Conservation (phyloP, 2,329 filamentous ascomycete genomes). For the Alternaria dauci region DNA sequence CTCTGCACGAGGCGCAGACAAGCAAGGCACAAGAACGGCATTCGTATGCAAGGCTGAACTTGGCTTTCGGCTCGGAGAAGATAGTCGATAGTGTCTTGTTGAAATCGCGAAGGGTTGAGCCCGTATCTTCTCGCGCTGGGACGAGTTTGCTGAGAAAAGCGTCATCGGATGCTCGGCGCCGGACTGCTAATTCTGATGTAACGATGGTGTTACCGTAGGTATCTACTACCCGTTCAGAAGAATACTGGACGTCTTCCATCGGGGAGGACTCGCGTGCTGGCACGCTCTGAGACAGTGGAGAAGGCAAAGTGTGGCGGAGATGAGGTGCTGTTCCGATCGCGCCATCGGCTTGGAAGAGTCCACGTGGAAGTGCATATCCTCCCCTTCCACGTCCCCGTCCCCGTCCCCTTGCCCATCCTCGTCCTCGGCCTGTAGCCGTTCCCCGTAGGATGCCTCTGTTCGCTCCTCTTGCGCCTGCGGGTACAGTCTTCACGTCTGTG, state of each 20-base stretch:
- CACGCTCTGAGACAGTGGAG: conserved; percentile 15
- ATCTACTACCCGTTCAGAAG: conserved; percentile 20
- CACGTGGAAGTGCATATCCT: conserved; percentile 17
- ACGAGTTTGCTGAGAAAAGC: neutral
- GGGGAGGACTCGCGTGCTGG: conserved; percentile 5
- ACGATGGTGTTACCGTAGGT: conserved; percentile 30
- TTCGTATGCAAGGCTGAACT: conserved; percentile 38
- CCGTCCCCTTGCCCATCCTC: neutral
- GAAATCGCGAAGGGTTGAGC: no score
- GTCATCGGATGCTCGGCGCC: conserved; percentile 18
- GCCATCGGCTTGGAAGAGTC: conserved; percentile 17
- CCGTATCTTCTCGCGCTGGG: neutral
- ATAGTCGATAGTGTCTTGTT: neutral
- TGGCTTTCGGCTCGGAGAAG: neutral
- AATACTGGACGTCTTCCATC: conserved; percentile 21
- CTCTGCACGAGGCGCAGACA: conserved; percentile 36
- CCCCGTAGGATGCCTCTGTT: neutral
- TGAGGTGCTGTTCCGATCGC: conserved; percentile 19
- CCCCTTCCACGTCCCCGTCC: conserved; percentile 4
- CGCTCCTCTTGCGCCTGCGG: neutral
- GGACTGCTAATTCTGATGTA: conserved; percentile 6
- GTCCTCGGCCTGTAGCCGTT: neutral
- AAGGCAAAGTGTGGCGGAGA: conserved; percentile 1
- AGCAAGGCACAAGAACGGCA: conserved; percentile 34
- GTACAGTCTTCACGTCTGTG: neutral